Percentiles rank a stretch among this genome's conserved stretches.
Conservation (phyloP, 176 grass and related monocot species). For the Alopecurus myosuroides region DNA sequence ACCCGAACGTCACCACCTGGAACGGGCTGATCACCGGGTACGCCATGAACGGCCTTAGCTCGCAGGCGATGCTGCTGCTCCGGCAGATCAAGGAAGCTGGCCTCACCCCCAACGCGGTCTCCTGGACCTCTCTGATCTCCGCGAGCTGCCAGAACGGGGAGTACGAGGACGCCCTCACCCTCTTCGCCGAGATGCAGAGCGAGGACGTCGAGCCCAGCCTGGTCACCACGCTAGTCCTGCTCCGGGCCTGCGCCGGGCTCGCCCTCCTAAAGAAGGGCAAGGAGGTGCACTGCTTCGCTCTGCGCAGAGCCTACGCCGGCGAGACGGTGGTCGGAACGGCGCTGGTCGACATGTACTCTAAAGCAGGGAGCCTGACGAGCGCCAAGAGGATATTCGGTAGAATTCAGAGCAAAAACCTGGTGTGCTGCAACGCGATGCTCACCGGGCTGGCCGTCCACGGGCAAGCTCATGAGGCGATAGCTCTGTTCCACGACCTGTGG, state of each 20-base stretch:
- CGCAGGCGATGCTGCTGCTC: constrained; percentile 58
- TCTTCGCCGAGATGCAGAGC: constrained; percentile 66
- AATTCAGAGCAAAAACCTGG: constrained; percentile 59
- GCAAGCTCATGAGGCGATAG: constrained; percentile 37
- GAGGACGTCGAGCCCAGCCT: constrained; percentile 50
- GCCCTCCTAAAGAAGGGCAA: constrained; percentile 64
- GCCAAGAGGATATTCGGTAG: constrained; percentile 38
- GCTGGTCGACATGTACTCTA: constrained; percentile 70
- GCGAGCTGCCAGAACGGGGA: constrained; percentile 62
- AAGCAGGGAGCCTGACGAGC: constrained; percentile 49
- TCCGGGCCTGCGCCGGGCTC: constrained; percentile 57
- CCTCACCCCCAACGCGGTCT: constrained; percentile 52
- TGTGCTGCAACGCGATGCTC: constrained; percentile 75
- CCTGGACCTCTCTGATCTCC: constrained; percentile 72
- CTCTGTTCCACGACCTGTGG: constrained; percentile 61
- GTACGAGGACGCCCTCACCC: constrained; percentile 49
- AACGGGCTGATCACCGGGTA: constrained; percentile 79
- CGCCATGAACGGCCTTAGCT: constrained; percentile 47
- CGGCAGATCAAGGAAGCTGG: constrained; percentile 59
- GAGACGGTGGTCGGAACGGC: constrained; percentile 55
- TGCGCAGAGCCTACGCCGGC: constrained; percentile 38
- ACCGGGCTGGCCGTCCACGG: constrained; percentile 62
- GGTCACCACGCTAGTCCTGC: constrained; percentile 47
- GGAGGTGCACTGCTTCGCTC: constrained; percentile 60
- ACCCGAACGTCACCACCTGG: constrained; percentile 79